Evolutionary conservation across 345 rosid species (phyloP), one percentile per base, ranked within the genome.

Genomic region (Turnera subulata): DNA sequence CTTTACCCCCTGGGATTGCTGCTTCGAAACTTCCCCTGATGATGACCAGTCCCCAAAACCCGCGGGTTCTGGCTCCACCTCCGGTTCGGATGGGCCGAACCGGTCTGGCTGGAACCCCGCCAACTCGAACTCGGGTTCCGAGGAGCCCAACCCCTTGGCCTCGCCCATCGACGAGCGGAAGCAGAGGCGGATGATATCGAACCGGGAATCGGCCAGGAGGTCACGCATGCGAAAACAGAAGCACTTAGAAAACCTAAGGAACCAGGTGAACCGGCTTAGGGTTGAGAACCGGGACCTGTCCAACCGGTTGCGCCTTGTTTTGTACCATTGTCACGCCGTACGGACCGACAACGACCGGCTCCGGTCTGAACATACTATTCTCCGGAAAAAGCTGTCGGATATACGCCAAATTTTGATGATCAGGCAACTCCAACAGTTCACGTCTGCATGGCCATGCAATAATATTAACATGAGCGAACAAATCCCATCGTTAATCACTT

Each of bases 161-260:
- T 29, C 64, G 0, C 13, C 58, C 49, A 35, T 75, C 22, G 86
- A 88, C 21, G 96, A 84, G 42, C 75, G 88, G n/a, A 91, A 82
- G 69, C 61, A 72, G 53, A 82, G 79, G 70, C 78, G 98, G 32
- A 88, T 82, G 96, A 61, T 82, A 57, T 91, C 98, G 50, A 91
- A 88, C 84, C 82, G 96, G 61, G 92, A 91, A 58, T 88, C 98
- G 8, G 96, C 98, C 10, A 74, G 85, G 78, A 73, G 95, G 65
- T 88, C 96, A 0, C 74, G 96, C 65, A 77, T 83, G 85, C 82
- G 95, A 59, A 86, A 86, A 52, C 92, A 86, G 66, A 83, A 63
- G 76, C 90, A 85, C 66, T 59, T 80, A 62, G 91, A 88, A 61
- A 83, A 81, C 74, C 58, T 91, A 67, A 74, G 85, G 73, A 80